Base-by-base conservation (phyloP, 768 basidiomycete species). In the Holtermanniella nyarrowii region DNA sequence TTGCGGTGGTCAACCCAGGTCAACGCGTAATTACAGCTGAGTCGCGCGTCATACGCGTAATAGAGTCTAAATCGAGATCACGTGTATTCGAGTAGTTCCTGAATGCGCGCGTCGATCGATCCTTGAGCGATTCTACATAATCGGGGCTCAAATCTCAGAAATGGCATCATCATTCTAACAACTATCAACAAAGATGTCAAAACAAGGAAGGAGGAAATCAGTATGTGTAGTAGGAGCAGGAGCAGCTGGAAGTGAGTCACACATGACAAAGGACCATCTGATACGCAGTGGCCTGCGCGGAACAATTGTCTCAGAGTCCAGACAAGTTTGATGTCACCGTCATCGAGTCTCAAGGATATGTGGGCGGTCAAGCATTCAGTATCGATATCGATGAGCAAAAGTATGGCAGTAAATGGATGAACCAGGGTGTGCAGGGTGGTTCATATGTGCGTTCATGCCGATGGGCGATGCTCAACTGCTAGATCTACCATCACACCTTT, bases 191-290 rank as follows among this genome's bases (percentile, higher is more conserved):
- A 16, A 37, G 16, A 37, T 37, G 31, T 7, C 31, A 37, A 7
- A 37, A 16, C 31, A n/a, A 31, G 25, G 49, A 42, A 41, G 41
- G 7, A 59, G 41, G 56, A 75, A 75, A 52, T 50, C 67, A n/a
- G 72, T 76, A 26, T 57, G 74, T 40, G 61, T 76, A 31, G 73
- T 76, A 37, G 75, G 75, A 12, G 75, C 75, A 12, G 75, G 75
- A 26, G 72, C 74, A 1, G 74, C 75, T 0, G 73, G 73, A 14
- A 68, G 31, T 37, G 10, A 37, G 31, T 37, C 7, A 7, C 31
- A 37, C 7, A 37, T 37, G 31, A 37, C 31, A 7, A 16, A 37
- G 10, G 31, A 16, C 31, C 16, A 23, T n/a, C 16, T 24, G 37
- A 40, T 44, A 23, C 27, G 18, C 42, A 26, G 22, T 74, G 74